These are phyloP conservation scores for Psidium friedrichsthalianum DNA, from an alignment of 345 rosid genomes.

Conservation along the genomic window DNA sequence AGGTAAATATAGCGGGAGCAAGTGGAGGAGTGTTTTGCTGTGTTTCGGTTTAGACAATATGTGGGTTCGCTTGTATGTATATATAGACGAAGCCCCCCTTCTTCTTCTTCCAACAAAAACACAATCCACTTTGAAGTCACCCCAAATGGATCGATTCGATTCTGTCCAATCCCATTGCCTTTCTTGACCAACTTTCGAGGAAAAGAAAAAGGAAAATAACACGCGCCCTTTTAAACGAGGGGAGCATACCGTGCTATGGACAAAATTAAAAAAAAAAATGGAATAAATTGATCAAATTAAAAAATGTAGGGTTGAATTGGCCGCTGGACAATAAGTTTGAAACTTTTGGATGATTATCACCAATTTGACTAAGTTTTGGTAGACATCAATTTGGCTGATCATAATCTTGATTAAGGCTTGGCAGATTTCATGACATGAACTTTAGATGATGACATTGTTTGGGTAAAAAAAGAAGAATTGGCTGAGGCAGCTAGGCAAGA, in stretches of 20 bases:
- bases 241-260: not conserved
- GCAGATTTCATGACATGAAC: too few relatives aligned
- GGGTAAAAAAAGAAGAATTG: too few relatives aligned
- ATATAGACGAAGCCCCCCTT: not conserved
- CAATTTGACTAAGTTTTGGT: too few relatives aligned
- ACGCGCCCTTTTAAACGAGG: not conserved
- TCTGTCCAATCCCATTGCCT: not conserved
- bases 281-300: too few relatives aligned
- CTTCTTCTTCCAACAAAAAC: not conserved
- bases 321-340: too few relatives aligned
- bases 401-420: too few relatives aligned
- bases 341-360: too few relatives aligned
- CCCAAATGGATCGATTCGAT: too few relatives aligned
- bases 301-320: too few relatives aligned
- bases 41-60: not conserved
- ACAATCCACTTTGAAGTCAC: not conserved
- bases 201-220: not conserved
- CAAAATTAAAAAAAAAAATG: not conserved
- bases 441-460: too few relatives aligned
- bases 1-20: not conserved
- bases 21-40: not conserved
- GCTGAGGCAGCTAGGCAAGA: too few relatives aligned
- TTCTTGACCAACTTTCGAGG: not conserved
- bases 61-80: not conserved
- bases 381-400: too few relatives aligned